Evolutionary conservation across 2,329 filamentous ascomycete genomes (phyloP).

Genomic region (Apiospora arundinis): DNA sequence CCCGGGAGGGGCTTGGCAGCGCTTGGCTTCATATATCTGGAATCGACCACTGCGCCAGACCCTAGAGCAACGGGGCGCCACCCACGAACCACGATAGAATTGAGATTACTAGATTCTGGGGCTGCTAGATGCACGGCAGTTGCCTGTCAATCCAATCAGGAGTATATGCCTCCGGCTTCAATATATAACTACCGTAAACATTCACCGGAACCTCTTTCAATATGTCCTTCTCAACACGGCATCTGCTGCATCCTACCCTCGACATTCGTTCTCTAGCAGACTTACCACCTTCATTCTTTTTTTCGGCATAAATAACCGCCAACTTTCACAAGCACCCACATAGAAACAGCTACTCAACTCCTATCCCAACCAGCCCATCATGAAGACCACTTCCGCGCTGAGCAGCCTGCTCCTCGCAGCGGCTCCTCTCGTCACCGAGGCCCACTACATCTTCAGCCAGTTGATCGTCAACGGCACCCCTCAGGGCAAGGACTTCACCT

Average conservation of each 20-base stretch:
- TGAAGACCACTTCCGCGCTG: slow-evolving; percentile 20
- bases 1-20: background rate
- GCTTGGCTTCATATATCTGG: slow-evolving; percentile 10
- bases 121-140: background rate
- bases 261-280: background rate
- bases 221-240: background rate
- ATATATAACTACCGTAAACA: background rate
- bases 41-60: background rate
- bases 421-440: slow-evolving; percentile 10
- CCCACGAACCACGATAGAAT: background rate
- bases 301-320: background rate
- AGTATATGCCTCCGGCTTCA: background rate
- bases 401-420: slow-evolving; percentile 9
- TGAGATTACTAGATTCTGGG: background rate
- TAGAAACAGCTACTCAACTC: background rate
- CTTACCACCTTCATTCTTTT: background rate
- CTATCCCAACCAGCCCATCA: background rate
- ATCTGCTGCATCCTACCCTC: background rate
- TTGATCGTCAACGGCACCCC: slow-evolving; percentile 45
- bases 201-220: background rate
- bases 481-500: slow-evolving; percentile 50
- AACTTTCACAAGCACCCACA: background rate
- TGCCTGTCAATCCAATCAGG: background rate
- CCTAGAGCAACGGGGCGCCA: background rate
- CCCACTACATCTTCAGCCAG: slow-evolving; percentile 25